A percentile compares a stretch with the other conserved stretches of the same genome.
Evolutionary conservation across 225 moss, liverwort and hornwort species (phyloP).

Genomic region (Sphagnum contortum): DNA sequence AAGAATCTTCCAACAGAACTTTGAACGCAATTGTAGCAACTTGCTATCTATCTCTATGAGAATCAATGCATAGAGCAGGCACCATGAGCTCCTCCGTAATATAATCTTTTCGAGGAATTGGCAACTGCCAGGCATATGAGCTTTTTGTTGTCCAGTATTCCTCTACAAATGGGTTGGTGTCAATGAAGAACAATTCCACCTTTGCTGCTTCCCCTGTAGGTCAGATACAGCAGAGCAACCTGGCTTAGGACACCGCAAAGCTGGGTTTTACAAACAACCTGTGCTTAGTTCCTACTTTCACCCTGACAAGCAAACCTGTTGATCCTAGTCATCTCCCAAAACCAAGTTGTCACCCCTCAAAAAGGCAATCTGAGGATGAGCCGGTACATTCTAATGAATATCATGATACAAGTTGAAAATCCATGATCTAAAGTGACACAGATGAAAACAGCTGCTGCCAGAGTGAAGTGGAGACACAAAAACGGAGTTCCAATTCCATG

Average conservation of each 20-base stretch:
- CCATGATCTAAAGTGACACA: no score
- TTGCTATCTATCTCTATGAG: neutral
- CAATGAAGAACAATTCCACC: conserved; percentile 66
- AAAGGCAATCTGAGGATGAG: no score
- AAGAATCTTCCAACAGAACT: no score
- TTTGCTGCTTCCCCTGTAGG: conserved; percentile 14
- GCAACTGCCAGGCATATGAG: conserved; percentile 45
- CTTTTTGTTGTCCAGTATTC: conserved; percentile 39
- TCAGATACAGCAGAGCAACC: neutral
- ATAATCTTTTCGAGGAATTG: conserved; percentile 41
- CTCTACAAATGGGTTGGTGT: conserved; percentile 66
- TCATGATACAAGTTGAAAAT: no score
- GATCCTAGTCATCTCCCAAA: no score
- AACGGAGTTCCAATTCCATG: no score
- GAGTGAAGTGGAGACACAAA: no score
- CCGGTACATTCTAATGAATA: no score
- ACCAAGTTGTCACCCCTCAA: no score
- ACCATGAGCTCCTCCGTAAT: conserved; percentile 48
- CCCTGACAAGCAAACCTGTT: neutral
- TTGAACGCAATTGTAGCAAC: no score
- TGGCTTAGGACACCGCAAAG: neutral
- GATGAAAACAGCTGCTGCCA: no score
- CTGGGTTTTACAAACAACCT: neutral
- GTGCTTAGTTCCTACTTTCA: neutral
- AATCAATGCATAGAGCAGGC: neutral